Conservation (phyloP, 148 eudicot genomes). For the Pharnaceum exiguum region DNA sequence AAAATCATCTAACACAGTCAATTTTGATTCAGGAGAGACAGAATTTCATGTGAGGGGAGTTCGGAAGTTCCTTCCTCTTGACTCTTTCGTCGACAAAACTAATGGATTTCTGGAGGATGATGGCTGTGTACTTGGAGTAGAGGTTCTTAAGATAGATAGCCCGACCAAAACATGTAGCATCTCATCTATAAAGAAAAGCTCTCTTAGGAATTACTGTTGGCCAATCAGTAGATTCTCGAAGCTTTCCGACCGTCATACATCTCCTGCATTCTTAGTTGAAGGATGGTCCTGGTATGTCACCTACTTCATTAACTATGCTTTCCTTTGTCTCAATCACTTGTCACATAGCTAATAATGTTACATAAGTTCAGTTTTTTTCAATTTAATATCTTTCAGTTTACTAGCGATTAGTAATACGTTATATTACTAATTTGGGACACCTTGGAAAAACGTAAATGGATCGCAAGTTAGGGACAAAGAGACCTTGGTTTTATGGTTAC, state of each 20-base stretch:
- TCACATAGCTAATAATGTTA: no score
- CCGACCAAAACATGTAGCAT: neutral
- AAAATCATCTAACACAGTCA: neutral
- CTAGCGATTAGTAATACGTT: no score
- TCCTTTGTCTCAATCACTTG: no score
- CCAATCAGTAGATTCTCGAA: neutral
- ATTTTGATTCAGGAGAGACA: slow-evolving; percentile 2
- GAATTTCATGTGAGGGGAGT: slow-evolving; percentile 2
- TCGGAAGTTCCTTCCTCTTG: neutral
- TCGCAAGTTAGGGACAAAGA: no score
- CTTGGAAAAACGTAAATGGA: no score
- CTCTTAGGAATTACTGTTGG: neutral
- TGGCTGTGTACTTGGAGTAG: slow-evolving; percentile 10
- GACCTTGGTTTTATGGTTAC: no score
- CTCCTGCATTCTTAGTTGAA: neutral
- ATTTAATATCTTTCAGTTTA: no score
- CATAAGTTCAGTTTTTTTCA: no score
- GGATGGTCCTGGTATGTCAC: slow-evolving; percentile 16
- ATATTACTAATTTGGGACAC: no score
- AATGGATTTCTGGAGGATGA: slow-evolving; percentile 11
- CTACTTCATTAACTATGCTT: no score
- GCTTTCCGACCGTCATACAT: neutral
- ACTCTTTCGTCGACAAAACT: neutral
- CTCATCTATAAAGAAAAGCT: neutral
- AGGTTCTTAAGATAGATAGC: slow-evolving; percentile 5